Conservation (phyloP, 768 basidiomycete species). For the Sutorius australiensis region DNA sequence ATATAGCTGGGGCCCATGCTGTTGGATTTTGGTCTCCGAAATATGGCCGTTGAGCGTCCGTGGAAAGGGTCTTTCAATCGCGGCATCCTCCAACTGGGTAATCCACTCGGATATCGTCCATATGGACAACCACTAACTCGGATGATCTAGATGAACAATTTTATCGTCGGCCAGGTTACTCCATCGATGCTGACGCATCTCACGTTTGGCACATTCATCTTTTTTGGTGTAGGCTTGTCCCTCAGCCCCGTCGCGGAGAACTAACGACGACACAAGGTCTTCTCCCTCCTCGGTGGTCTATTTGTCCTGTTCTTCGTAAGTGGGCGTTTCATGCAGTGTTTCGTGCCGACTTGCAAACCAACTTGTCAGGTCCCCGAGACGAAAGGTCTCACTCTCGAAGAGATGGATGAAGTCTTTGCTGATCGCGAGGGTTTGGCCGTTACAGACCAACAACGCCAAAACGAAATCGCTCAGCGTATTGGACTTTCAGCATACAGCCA, state of each 20-base stretch:
- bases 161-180: slow-evolving; percentile 55
- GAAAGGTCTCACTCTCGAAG: slow-evolving; percentile 68
- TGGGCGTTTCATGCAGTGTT: background rate
- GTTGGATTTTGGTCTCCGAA: slow-evolving; percentile 76
- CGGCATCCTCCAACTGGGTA: slow-evolving; percentile 74
- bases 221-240: slow-evolving; percentile 56
- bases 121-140: background rate
- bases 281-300: slow-evolving; percentile 64
- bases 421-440: slow-evolving; percentile 48
- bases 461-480: slow-evolving; percentile 56
- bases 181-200: slow-evolving; percentile 67
- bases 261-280: slow-evolving; percentile 37
- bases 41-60: slow-evolving; percentile 71
- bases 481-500: slow-evolving; percentile 45
- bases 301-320: slow-evolving; percentile 64
- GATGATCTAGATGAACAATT: slow-evolving; percentile 63
- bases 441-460: slow-evolving; percentile 50
- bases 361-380: slow-evolving; percentile 59
- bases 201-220: slow-evolving; percentile 69
- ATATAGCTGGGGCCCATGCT: slow-evolving; percentile 76
- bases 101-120: slow-evolving; percentile 9
- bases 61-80: slow-evolving; percentile 72
- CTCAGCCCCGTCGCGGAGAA: background rate
- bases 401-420: slow-evolving; percentile 78
- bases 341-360: background rate